A percentile compares a stretch with the other conserved stretches of the same genome.
Conservation (phyloP, 202 grass and related monocot genomes). For the Saccharum hybrid region DNA sequence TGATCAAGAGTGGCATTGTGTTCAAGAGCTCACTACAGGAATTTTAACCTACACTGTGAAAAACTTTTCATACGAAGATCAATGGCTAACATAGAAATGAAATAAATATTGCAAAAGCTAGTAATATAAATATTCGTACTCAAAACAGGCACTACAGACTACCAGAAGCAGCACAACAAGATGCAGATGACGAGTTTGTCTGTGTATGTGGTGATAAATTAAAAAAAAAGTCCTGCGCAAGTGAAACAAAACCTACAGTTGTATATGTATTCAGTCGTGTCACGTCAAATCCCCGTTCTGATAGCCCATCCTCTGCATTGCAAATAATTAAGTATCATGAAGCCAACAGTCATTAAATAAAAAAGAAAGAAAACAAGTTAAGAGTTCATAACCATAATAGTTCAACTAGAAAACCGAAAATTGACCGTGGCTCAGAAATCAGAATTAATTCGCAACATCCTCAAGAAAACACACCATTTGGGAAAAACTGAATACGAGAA, state of each 20-base stretch:
- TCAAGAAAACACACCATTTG: not conserved
- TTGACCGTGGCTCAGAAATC: not conserved
- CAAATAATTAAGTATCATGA: conserved; percentile 26
- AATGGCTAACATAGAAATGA: conserved; percentile 2
- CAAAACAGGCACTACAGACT: not conserved
- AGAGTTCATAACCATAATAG: not conserved
- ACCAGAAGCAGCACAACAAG: conserved; percentile 3
- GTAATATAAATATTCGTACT: not conserved
- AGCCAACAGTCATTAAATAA: not conserved
- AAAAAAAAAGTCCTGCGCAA: not conserved
- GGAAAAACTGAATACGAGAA: not conserved
- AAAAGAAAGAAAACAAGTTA: not conserved
- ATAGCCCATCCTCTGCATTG: conserved; percentile 72
- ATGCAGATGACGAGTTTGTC: not conserved
- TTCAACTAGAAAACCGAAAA: conserved; percentile 2
- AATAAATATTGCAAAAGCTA: not conserved
- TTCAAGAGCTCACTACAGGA: conserved; percentile 4
- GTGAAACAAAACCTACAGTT: conserved; percentile 59
- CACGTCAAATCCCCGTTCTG: conserved; percentile 79
- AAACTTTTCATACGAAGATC: conserved; percentile 16
- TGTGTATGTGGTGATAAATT: not conserved
- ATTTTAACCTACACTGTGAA: not conserved
- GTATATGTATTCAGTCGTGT: conserved; percentile 86
- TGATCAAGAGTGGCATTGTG: not conserved
- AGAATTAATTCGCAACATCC: not conserved